Base-by-base conservation (phyloP, 805 yeast genomes). In the Candida boleticola region DNA sequence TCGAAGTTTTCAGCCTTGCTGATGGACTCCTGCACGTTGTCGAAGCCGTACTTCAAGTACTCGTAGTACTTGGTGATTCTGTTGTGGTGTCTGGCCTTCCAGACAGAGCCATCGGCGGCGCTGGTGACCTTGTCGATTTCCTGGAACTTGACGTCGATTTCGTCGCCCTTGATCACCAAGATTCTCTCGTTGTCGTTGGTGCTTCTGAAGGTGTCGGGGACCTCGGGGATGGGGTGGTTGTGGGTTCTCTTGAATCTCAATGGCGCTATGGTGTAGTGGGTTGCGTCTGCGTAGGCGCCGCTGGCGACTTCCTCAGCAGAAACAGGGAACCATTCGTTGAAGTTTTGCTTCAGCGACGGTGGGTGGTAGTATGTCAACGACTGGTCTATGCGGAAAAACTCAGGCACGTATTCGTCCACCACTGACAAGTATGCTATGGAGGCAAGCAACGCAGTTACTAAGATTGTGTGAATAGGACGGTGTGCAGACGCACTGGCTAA, bases 1-100 rank as follows among this genome's bases (percentile, higher is more conserved):
- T 92, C 98, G 51, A 88, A 88, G 20, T 84, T 79, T 52, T 90
- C 96, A 14, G 97, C 93, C 46, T 85, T 83, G 39, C 71, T 68
- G 40, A 83, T 70, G 47, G 80, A 63, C 37, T 64, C 68, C 39
- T 65, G 53, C 14, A 80, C 54, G 48, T 68, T 76, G 14, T 54
- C 40, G 34, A 70, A 55, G 9, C 71, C 61, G 19, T 69, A 61
- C 27, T 65, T 61, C 34, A 75, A 55, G 50, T 79, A 74, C 42
- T 79, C 83, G 41, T 74, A 75, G 49, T 82, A 75, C 49, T 77
- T 79, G 36, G 79, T 71, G 39, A 82, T 54, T 55, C 78, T 74
- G 49, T 79, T 76, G 45, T 73, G 72, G 48, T 73, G 77, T 63
- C 85, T 75, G 27, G 76, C 70, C 52, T 78, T 80, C 84, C 89